Conservation (phyloP, 495 filamentous ascomycete genomes). For the Chlorociboria aeruginascens region DNA sequence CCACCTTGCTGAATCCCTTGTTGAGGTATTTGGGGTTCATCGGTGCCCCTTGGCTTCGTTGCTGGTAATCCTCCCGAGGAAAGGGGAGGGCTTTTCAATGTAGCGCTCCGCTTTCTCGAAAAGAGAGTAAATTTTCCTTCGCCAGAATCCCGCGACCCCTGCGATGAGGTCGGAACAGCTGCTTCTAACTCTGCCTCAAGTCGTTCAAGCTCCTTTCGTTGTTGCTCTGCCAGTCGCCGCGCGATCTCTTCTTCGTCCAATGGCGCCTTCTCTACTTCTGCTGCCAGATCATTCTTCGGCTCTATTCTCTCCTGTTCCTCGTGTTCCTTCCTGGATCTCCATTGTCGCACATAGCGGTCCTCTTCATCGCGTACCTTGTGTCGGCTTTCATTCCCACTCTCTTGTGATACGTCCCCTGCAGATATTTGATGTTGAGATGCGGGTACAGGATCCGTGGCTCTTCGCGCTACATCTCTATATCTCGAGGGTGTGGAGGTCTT, state of each 20-base stretch:
- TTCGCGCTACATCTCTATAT: neutral
- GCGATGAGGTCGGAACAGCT: conserved; percentile 8
- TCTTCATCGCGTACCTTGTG: too few species aligned
- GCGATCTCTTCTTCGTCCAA: conserved; percentile 13
- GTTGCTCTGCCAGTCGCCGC: conserved; percentile 31
- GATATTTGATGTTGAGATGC: neutral
- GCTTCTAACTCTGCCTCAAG: conserved; percentile 31
- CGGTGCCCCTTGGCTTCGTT: neutral
- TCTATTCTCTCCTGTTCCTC: neutral
- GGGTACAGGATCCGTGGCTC: conserved; percentile 8
- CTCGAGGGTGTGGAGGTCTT: neutral
- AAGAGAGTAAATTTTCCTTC: conserved; percentile 17
- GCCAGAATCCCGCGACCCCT: neutral
- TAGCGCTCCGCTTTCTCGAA: conserved; percentile 10
- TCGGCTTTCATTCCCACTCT: too few species aligned
- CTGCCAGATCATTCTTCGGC: neutral
- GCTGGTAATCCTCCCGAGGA: neutral
- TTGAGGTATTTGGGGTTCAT: neutral
- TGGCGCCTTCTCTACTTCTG: conserved; percentile 2
- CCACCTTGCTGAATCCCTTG: conserved; percentile 17
- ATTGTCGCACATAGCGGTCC: conserved; percentile 4
- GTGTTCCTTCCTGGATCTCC: conserved; percentile 11
- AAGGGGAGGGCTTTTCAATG: conserved; percentile 4
- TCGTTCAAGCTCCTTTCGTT: conserved; percentile 32
- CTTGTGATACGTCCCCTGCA: too few species aligned